These are phyloP conservation scores for Rostrohypoxylon terebratum DNA, from an alignment of 495 filamentous ascomycete species.

Conservation along the genomic window DNA sequence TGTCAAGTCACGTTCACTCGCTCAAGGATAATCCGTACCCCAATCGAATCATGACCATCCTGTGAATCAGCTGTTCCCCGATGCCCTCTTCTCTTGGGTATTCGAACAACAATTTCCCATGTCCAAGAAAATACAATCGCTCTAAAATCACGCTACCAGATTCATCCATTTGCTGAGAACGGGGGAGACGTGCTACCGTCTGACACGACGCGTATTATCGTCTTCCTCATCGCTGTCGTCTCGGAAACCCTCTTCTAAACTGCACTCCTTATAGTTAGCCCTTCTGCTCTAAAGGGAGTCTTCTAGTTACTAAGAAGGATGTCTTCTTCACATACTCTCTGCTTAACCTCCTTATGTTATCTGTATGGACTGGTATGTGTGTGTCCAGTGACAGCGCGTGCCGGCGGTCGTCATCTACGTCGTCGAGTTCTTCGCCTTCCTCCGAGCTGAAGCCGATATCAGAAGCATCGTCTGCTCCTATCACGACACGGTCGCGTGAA, in stretches of 20 bases:
- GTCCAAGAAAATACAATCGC: constrained; percentile 3
- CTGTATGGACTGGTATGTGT: constrained; percentile 62
- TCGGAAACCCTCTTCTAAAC: constrained; percentile 82
- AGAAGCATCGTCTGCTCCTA: constrained; percentile 54
- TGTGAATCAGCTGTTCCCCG: background rate
- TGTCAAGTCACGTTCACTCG: constrained; percentile 1
- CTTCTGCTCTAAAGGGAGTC: constrained; percentile 8
- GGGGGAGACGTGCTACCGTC: constrained; percentile 26
- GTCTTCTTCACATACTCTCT: constrained; percentile 67
- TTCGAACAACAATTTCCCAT: background rate
- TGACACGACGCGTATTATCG: constrained; percentile 18
- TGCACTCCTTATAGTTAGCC: constrained; percentile 42
- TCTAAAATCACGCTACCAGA: constrained; percentile 1
- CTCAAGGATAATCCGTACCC: background rate
- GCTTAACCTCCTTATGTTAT: constrained; percentile 71
- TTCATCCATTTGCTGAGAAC: background rate
- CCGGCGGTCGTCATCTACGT: constrained; percentile 75
- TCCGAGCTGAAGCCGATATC: constrained; percentile 63
- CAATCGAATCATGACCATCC: background rate
- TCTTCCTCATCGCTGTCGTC: constrained; percentile 80
- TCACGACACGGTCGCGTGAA: constrained; percentile 48
- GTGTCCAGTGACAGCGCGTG: constrained; percentile 71
- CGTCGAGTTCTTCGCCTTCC: constrained; percentile 71
- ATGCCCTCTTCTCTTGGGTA: background rate
- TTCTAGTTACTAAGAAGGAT: constrained; percentile 5